Evolutionary conservation across 2,329 filamentous ascomycete species (phyloP), one percentile per base, ranked within the genome.

Genomic region (Fusarium xyrophilum): DNA sequence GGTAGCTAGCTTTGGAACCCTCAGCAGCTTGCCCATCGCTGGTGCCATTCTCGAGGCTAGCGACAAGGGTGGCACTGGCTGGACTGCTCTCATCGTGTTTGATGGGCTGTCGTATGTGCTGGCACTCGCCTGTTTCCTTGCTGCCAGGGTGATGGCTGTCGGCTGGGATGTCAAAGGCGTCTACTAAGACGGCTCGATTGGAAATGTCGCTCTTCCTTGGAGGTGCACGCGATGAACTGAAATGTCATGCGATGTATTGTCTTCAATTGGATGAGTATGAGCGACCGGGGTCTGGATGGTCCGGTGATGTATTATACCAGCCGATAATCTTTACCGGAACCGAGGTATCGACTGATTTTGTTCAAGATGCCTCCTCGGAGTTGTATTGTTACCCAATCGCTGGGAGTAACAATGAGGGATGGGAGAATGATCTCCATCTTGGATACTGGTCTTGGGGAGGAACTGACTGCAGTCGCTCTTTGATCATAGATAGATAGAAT

Each of bases 1-100:
- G 56, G 82, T 94, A 40, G 92, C 92, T 23, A 91, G 88, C 66
- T 90, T 95, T 70, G 91, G 91, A 65, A 89, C 83, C 2, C 75
- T 84, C 6, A 82, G 78, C 56, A 84, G 82, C 53, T 73, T 83
- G 2, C 78, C 84, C 28, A 79, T 84, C 15, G 83, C 79, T 0
- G 82, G 82, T 33, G 73, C 73, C 11, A 57, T 76, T 30, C 73
- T 82, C 15, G 78, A 76, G 8, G 67, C 77, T 14, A 74, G 75
- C 3, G 42, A 65, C 2, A 62, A 60, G 3, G 71, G 60, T 23
- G 67, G 75, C 13, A 56, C 68, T 4, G 79, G 79, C 8, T 82
- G 81, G 81, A 70, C 50, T 42, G 76, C 74, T 3, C 47, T 82
- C 42, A 79, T 82, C 12, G 60, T 78, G 9, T 82, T 82, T 56